A percentile compares a stretch with the other conserved stretches of the same genome.
phyloP scores from a whole-genome alignment of 495 filamentous ascomycete species.

The Talaromyces nanjingensis region DNA sequence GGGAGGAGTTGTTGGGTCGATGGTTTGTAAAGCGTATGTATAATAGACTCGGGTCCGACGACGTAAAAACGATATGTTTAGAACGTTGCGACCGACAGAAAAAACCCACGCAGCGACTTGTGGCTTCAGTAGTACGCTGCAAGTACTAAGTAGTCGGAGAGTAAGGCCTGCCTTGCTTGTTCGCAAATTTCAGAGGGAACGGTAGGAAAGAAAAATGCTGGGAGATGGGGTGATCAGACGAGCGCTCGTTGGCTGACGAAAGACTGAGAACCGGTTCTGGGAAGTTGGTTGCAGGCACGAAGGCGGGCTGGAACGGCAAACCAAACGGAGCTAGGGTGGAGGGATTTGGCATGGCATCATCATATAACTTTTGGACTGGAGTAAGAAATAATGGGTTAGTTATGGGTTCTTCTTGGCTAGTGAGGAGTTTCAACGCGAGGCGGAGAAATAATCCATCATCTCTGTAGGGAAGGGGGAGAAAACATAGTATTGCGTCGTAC shows the following conservation, averaged over 20 bases:
- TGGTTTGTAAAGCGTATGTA: not conserved
- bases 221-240: not conserved
- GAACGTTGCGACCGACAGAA: not conserved
- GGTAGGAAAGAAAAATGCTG: not conserved
- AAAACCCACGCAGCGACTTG: not conserved
- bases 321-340: not conserved
- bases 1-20: not conserved
- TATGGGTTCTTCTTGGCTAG: not conserved
- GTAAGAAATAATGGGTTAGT: not conserved
- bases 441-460: not conserved
- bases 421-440: not conserved
- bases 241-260: constrained; percentile 6
- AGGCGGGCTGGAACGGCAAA: not conserved
- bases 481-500: not conserved
- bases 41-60: not conserved
- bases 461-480: not conserved
- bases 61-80: not conserved
- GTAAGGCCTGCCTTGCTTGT: not conserved
- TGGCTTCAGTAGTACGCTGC: not conserved
- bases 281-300: not conserved
- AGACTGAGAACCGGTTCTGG: constrained; percentile 9
- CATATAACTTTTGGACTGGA: not conserved
- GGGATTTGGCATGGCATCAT: constrained; percentile 4
- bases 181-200: not conserved
- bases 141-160: not conserved